Evolutionary conservation across 768 basidiomycete species (phyloP).

Genomic region (Termitomyces sp.): DNA sequence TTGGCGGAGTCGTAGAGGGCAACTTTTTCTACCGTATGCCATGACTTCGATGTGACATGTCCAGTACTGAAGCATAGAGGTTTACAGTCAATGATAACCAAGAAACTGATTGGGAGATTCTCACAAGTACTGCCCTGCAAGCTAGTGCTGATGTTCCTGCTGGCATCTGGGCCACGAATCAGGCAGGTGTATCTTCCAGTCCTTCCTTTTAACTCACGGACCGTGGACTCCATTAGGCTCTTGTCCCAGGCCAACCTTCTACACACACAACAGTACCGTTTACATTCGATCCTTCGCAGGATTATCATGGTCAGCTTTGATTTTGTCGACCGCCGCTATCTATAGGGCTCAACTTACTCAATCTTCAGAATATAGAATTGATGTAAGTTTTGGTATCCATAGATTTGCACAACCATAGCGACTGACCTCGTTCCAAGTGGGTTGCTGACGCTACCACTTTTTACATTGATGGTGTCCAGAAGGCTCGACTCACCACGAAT

Average conservation of each 20-base stretch:
- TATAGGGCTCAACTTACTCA: not conserved
- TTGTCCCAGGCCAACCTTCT: slow-evolving; percentile 17
- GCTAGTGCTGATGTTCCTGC: slow-evolving; percentile 27
- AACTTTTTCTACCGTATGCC: slow-evolving; percentile 35
- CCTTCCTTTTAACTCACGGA: not conserved
- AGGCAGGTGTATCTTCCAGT: slow-evolving; percentile 19
- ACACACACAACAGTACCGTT: slow-evolving; percentile 27
- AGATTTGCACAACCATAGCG: not conserved
- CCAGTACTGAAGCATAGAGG: not conserved
- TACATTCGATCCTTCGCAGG: slow-evolving; percentile 31
- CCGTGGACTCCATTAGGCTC: slow-evolving; percentile 16
- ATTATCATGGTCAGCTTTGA: slow-evolving; percentile 30
- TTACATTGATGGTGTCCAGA: slow-evolving; percentile 33
- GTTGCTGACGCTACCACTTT: slow-evolving; percentile 28
- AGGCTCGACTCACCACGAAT: slow-evolving; percentile 28
- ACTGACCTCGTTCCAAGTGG: slow-evolving; percentile 24
- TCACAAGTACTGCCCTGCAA: slow-evolving; percentile 32
- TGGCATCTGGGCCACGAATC: slow-evolving; percentile 38
- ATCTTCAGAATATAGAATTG: slow-evolving; percentile 33
- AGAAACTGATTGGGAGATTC: slow-evolving; percentile 34
- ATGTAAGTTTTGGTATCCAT: slow-evolving; percentile 23
- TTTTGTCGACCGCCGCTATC: not conserved
- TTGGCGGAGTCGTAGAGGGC: slow-evolving; percentile 34
- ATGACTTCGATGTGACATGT: not conserved
- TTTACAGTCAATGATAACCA: slow-evolving; percentile 28